Percentiles rank a stretch among this genome's conserved stretches.
Conservation (phyloP, 2,329 filamentous ascomycete genomes). For the Cladosporium sp. region DNA sequence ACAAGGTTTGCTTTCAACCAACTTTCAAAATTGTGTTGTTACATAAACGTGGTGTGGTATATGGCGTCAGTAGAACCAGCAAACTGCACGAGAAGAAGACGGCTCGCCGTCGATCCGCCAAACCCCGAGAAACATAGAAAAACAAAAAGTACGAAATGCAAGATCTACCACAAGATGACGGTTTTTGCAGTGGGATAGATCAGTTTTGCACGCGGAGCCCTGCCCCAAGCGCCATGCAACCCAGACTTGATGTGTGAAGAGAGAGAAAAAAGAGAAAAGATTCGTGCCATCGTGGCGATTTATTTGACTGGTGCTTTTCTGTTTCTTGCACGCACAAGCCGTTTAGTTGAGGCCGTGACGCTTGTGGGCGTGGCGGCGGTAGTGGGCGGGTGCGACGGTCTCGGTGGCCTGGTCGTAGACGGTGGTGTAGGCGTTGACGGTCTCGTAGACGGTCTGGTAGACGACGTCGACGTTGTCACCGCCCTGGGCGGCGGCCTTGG, state of each 20-base stretch:
- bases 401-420: conserved; percentile 36
- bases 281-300: conserved; percentile 10
- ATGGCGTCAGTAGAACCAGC: conserved; percentile 8
- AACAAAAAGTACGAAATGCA: not conserved
- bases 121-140: not conserved
- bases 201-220: not conserved
- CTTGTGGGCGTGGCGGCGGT: conserved; percentile 9
- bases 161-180: not conserved
- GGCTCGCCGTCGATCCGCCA: conserved; percentile 5
- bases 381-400: conserved; percentile 28
- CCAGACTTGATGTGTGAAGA: not conserved
- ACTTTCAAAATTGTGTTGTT: conserved; percentile 3
- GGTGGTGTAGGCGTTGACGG: conserved; percentile 21
- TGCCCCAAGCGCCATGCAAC: not conserved
- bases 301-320: not conserved
- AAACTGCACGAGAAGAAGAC: conserved; percentile 2
- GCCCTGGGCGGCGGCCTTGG: not conserved
- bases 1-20: not conserved
- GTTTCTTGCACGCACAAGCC: not conserved
- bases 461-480: conserved; percentile 1
- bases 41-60: conserved; percentile 2
- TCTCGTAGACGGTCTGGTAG: conserved; percentile 11
- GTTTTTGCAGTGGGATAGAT: not conserved
- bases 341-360: conserved; percentile 7
- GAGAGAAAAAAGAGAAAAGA: not conserved